A percentile compares a stretch with the other conserved stretches of the same genome.
Evolutionary conservation across 2,329 filamentous ascomycete genomes (phyloP).

Genomic region (Penicillium aurantiogriseum): DNA sequence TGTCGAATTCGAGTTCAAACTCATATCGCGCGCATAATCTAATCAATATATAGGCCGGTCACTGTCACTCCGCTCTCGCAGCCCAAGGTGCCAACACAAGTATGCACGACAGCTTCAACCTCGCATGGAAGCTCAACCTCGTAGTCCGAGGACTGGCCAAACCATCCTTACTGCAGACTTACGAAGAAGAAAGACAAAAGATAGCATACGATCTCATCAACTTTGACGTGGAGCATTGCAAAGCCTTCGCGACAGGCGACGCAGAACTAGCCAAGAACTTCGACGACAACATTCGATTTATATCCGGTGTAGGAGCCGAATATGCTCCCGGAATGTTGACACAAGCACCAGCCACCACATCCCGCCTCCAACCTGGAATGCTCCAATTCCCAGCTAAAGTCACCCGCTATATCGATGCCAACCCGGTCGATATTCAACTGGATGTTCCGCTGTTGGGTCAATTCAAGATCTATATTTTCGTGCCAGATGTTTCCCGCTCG

Average conservation of each 20-base stretch:
- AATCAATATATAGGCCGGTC: conserved; percentile 24
- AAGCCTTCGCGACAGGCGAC: conserved; percentile 60
- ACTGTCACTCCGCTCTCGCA: conserved; percentile 34
- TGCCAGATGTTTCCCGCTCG: conserved; percentile 59
- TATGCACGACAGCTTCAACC: conserved; percentile 39
- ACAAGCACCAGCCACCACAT: conserved; percentile 25
- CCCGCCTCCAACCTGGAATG: conserved; percentile 44
- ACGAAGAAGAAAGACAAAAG: conserved; percentile 33
- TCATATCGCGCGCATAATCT: background rate
- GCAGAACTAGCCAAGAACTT: conserved; percentile 67
- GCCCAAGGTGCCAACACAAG: conserved; percentile 39
- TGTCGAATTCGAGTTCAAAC: background rate
- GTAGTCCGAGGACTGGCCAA: conserved; percentile 27
- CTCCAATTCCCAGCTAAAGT: conserved; percentile 66
- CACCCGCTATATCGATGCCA: conserved; percentile 72
- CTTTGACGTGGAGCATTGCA: conserved; percentile 46
- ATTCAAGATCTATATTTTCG: conserved; percentile 72
- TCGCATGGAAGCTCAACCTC: conserved; percentile 38
- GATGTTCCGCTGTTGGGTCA: conserved; percentile 76
- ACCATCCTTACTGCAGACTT: conserved; percentile 26
- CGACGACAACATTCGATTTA: conserved; percentile 68
- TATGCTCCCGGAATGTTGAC: conserved; percentile 66
- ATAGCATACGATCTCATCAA: conserved; percentile 34
- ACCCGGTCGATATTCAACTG: conserved; percentile 73
- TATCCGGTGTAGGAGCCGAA: conserved; percentile 68